Base-by-base conservation (phyloP, 2,329 filamentous ascomycete genomes). In the Pezicula rhizophila region DNA sequence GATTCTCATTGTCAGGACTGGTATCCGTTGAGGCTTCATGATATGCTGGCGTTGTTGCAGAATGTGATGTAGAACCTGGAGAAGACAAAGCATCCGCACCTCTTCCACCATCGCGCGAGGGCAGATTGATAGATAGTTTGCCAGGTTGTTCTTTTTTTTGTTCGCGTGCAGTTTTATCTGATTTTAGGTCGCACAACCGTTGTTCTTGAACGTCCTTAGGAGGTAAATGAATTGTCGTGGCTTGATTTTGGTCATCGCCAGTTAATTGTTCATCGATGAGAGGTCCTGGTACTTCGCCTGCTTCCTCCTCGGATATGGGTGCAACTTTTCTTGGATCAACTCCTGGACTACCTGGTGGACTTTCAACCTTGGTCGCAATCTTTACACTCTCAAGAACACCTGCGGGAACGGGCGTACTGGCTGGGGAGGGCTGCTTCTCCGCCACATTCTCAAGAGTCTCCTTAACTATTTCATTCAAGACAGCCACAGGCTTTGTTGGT, bases 21-120 rank as follows among this genome's bases (percentile, higher is more conserved):
- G 87, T 90, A 56, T 85, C 83, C 1, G 85, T 80, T 1, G 87
- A 90, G 6, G 75, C 77, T 53, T 85, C 79, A 51, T 83, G 78
- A 35, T 83, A 75, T 33, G 77, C 78, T 2, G 88, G 85, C 0
- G 88, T 93, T 18, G 84, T 81, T 47, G 82, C 82, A 39, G 86
- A 90, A 58, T 84, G 83, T 2, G 83, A 78, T 28, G 85, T 90
- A 5, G 88, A 92, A 2, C 70, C 72, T 14, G 79, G 76, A 2
- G 78, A 82, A 2, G 75, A 80, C 5, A 73, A 57, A 2, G 68
- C 65, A 54, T 80, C 78, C 2, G 66, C 60, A 44, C 65, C 57
- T 34, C 50, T 69, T 69, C 44, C 62, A 42, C 20, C 47, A 46
- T 74, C 70, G n/a, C 62, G 53, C 35, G 61, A 54, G 5, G 68